Evolutionary conservation across 139 green algal species (phyloP).

Genomic region (Zygnema circumcarinatum): DNA sequence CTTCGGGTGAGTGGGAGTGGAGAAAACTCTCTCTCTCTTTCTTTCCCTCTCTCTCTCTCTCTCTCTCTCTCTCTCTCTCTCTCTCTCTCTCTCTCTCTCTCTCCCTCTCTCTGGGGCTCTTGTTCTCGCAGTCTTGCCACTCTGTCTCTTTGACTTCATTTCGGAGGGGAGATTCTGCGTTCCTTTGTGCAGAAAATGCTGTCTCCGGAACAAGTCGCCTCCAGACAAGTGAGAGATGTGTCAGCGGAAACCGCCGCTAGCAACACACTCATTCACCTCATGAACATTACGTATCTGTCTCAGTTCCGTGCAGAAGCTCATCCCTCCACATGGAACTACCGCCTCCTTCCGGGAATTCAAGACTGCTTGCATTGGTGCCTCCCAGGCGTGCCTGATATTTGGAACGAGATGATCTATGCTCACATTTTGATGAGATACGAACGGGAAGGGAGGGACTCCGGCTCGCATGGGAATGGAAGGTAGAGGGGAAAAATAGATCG

Average conservation of each 20-base stretch:
- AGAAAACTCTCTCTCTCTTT: not conserved
- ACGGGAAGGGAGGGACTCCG: not conserved
- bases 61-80: slow-evolving; percentile 10
- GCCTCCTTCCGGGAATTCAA: not conserved
- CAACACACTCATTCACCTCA: slow-evolving; percentile 8
- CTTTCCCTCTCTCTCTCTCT: not conserved
- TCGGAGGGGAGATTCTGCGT: not conserved
- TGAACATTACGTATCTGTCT: slow-evolving; percentile 51
- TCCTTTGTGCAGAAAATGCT: not conserved
- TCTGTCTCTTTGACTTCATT: slow-evolving; percentile 7
- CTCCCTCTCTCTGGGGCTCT: not conserved
- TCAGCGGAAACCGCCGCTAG: not conserved
- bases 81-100: not conserved
- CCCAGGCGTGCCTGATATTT: slow-evolving; percentile 46
- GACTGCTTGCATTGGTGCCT: slow-evolving; percentile 57
- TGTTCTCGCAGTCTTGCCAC: too few relatives aligned
- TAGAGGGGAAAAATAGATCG: not conserved
- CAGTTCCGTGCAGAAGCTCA: slow-evolving; percentile 43
- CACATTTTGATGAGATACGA: slow-evolving; percentile 19
- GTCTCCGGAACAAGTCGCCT: not conserved
- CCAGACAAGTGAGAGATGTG: not conserved
- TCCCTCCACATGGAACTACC: slow-evolving; percentile 31
- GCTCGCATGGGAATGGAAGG: not conserved
- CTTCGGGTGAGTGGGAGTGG: not conserved
- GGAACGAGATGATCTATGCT: slow-evolving; percentile 50